These are phyloP conservation scores for Moniliophthora roreri DNA, from an alignment of 1,284 basidiomycete species.

Conservation along the genomic window DNA sequence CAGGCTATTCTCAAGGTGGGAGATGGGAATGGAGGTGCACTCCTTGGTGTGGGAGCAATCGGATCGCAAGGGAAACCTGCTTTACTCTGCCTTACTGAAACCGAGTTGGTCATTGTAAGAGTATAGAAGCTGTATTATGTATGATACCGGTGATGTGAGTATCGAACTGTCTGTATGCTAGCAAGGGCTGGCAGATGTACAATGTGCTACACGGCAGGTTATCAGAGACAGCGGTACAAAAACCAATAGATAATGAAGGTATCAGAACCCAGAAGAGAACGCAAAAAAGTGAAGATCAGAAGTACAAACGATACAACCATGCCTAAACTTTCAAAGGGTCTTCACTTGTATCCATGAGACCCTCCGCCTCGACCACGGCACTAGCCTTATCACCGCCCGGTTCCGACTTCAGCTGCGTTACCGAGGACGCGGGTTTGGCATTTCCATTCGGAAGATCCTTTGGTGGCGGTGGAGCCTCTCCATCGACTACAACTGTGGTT, in stretches of 20 bases:
- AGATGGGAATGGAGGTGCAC: constrained; percentile 63
- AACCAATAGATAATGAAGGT: constrained; percentile 9
- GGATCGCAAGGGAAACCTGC: constrained; percentile 33
- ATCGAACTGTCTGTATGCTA: constrained; percentile 21
- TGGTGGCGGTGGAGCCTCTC: constrained; percentile 40
- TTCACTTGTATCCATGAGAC: constrained; percentile 73
- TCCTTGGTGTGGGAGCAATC: constrained; percentile 76
- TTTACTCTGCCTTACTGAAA: constrained; percentile 79
- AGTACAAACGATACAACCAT: constrained; percentile 5
- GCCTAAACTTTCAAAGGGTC: constrained; percentile 53
- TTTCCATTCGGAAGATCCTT: constrained; percentile 48
- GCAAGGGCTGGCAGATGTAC: constrained; percentile 23
- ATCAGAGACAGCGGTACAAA: constrained; percentile 20
- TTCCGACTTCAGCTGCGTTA: constrained; percentile 50
- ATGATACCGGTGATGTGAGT: constrained; percentile 17
- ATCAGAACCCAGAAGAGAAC: constrained; percentile 1
- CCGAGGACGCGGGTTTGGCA: constrained; percentile 31
- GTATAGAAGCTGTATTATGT: constrained; percentile 11
- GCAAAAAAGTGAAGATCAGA: background rate
- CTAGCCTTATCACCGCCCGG: constrained; percentile 62
- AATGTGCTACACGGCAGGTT: constrained; percentile 26
- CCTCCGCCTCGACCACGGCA: constrained; percentile 62
- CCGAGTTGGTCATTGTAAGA: constrained; percentile 65
- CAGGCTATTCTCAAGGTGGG: constrained; percentile 80
- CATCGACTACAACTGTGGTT: background rate